Evolutionary conservation across 305 asterid species (phyloP).

Genomic region (Nicotiana rustica): DNA sequence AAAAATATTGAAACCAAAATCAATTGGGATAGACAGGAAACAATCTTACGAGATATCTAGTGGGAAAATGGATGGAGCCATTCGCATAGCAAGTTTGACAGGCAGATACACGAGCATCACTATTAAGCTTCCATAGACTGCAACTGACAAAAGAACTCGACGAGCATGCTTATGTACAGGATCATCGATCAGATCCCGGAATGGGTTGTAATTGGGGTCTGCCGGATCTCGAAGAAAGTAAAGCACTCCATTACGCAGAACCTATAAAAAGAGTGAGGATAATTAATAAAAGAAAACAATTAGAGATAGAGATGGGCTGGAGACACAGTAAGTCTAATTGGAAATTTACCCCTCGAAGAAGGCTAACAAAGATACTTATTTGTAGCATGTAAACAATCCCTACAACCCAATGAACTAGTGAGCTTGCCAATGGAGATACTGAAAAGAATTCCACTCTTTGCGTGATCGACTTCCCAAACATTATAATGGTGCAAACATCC

Average conservation of each 20-base stretch:
- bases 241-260: slow-evolving; percentile 76
- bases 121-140: slow-evolving; percentile 95
- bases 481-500: slow-evolving; percentile 95
- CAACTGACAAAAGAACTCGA: slow-evolving; percentile 90
- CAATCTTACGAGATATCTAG: slow-evolving; percentile 91
- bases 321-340: not conserved
- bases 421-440: slow-evolving; percentile 94
- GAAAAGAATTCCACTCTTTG: slow-evolving; percentile 97
- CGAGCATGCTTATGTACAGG: slow-evolving; percentile 99
- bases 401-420: slow-evolving; percentile 97
- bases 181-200: slow-evolving; percentile 97
- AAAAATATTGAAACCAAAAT: not conserved
- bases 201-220: slow-evolving; percentile 98
- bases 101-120: slow-evolving; percentile 98
- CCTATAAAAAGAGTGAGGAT: slow-evolving; percentile 53
- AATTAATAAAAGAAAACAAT: slow-evolving; percentile 13
- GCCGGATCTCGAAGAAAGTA: slow-evolving; percentile 99
- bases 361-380: slow-evolving; percentile 98
- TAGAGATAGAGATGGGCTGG: not conserved
- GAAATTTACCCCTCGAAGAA: slow-evolving; percentile 91
- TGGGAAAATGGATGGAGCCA: slow-evolving; percentile 91
- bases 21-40: slow-evolving; percentile 14
- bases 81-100: slow-evolving; percentile 93
- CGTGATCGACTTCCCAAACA: slow-evolving; percentile 91
- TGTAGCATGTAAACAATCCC: slow-evolving; percentile 97